These are phyloP conservation scores for Epichloe sibirici DNA, from an alignment of 2,329 filamentous ascomycete genomes.

Conservation along the genomic window DNA sequence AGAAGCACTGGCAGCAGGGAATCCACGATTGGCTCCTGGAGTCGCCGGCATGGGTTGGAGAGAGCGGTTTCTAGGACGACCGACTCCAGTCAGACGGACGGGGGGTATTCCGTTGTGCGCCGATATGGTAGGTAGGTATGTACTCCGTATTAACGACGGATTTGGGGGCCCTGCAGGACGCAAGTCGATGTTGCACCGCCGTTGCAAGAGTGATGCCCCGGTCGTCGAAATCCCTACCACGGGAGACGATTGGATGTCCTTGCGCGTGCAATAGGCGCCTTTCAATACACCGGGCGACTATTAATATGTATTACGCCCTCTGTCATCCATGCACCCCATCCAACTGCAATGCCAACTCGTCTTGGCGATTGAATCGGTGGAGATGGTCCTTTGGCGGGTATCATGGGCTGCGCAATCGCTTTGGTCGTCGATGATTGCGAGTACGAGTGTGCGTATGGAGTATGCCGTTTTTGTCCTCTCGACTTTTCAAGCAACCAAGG, in stretches of 20 bases:
- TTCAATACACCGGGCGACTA: neutral
- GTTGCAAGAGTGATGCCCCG: neutral
- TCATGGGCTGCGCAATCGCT: neutral
- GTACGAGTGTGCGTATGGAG: neutral
- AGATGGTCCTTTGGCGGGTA: neutral
- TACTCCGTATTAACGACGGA: neutral
- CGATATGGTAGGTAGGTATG: neutral
- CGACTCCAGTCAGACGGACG: neutral
- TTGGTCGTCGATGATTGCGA: neutral
- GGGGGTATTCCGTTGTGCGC: too few species aligned
- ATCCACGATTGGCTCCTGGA: conserved; percentile 21
- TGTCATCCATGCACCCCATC: neutral
- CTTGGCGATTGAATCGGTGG: neutral
- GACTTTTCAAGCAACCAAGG: neutral
- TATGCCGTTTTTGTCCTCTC: neutral
- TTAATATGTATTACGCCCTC: neutral
- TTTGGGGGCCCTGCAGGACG: neutral
- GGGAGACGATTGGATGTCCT: neutral
- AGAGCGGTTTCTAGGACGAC: neutral
- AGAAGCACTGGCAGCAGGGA: conserved; percentile 17
- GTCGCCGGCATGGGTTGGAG: conserved; percentile 18
- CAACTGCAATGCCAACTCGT: neutral
- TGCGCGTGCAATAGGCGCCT: neutral
- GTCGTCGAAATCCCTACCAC: neutral
- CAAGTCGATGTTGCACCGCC: neutral